Base-by-base conservation (phyloP, 108 stramenopile species). In the Cyclotella baltica region DNA sequence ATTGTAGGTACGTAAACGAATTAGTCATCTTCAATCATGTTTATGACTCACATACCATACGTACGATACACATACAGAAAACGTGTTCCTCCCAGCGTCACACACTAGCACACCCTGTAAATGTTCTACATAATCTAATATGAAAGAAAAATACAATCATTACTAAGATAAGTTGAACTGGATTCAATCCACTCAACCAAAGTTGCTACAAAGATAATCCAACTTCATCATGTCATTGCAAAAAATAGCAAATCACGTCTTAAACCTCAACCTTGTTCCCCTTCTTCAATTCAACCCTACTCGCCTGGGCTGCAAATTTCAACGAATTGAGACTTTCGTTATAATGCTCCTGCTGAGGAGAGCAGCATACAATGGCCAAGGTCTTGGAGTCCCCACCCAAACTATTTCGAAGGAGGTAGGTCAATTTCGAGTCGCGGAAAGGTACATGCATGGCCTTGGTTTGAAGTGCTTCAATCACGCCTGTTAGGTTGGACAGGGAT, bases 371-470 rank as follows among this genome's bases (percentile, higher is more conserved):
- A 66, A 98, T 96, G 19, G 92, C 92, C 51, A 97, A 78, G 1
- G 95, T 93, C 78, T 98, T 97, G 10, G 91, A 90, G 72, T 96
- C 94, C 37, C 96, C 95, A n/a, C 90, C 81, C 28, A 98, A 68
- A 31, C 91, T 93, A 55, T 96, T 88, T 56, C 93, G 88, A 15
- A 98, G 78, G 22, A 98, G 80, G 29, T 88, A 90, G 18, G 98
- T 99, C 37, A 99, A 83, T 76, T 98, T 98, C 11, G 93, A 94
- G 53, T 99, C 96, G 34, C 98, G 93, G 84, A 87, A 99, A 13
- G 97, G 97, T 29, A 99, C 83, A 63, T 96, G 94, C 6, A 75
- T 70, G 20, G 70, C 72, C 40, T 88, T 87, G 10, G 83, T 83
- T 85, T 94, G 93, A 4, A 96, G 84, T 40, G 90, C 90, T 75